Evolutionary conservation across 1,139 yeast genomes (phyloP).

Genomic region (Kurtzmaniella natalensis): DNA sequence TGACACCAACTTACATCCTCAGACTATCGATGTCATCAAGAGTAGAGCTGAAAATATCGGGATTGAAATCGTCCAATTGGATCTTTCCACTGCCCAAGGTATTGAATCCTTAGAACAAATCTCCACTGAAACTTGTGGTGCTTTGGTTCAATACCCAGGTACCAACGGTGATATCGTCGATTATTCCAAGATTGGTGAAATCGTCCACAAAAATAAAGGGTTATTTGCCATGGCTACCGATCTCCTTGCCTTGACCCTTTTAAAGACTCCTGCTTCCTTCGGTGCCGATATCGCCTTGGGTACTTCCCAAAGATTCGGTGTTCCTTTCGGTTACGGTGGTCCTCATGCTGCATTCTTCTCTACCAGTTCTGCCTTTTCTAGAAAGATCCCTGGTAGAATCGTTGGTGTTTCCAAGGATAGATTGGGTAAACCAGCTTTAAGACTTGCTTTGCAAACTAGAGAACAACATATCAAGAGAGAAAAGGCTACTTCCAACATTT

Average conservation of each 20-base stretch:
- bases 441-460: constrained; percentile 94
- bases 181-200: constrained; percentile 53
- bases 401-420: constrained; percentile 93
- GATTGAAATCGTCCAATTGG: constrained; percentile 59
- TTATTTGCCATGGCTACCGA: constrained; percentile 85
- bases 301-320: constrained; percentile 93
- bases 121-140: constrained; percentile 62
- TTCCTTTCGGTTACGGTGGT: constrained; percentile 97
- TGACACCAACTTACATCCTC: constrained; percentile 76
- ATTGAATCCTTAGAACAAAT: constrained; percentile 32
- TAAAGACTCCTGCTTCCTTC: constrained; percentile 78
- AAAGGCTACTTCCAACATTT: constrained; percentile 94
- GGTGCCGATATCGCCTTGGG: constrained; percentile 95
- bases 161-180: constrained; percentile 71
- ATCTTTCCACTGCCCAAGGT: constrained; percentile 50
- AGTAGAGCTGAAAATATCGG: constrained; percentile 77
- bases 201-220: constrained; percentile 69
- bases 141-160: constrained; percentile 84
- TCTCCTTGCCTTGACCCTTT: constrained; percentile 76
- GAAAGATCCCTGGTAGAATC: constrained; percentile 95
- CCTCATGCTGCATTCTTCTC: constrained; percentile 99
- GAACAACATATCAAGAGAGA: constrained; percentile 98
- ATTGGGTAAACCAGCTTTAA: constrained; percentile 79
- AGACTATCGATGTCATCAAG: constrained; percentile 72
- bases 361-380: constrained; percentile 68